Percentiles rank a stretch among this genome's conserved stretches.
These are phyloP conservation scores for Penicillium antarcticum DNA, from an alignment of 495 filamentous ascomycete species.

Conservation along the genomic window DNA sequence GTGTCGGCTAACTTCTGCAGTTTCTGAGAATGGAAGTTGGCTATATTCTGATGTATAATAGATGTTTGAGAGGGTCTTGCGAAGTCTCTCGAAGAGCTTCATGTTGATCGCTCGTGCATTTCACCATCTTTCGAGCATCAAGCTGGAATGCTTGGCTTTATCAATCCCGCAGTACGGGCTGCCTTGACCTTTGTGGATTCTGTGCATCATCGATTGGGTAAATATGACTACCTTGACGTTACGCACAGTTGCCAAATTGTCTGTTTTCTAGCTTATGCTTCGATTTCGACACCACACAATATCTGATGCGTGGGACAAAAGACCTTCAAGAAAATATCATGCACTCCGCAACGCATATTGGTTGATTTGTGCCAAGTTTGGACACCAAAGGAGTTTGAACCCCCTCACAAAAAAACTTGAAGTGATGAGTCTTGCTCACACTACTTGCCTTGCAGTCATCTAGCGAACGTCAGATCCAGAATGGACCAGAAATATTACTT, in stretches of 20 bases:
- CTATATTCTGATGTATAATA: neutral
- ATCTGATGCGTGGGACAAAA: no score
- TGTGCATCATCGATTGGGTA: neutral
- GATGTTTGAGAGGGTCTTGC: neutral
- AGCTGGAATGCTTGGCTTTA: neutral
- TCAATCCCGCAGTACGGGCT: neutral
- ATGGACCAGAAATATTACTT: neutral
- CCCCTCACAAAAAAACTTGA: no score
- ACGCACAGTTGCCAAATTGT: neutral
- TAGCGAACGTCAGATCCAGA: no score
- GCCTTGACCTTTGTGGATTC: neutral
- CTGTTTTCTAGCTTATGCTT: no score
- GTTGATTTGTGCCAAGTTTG: no score
- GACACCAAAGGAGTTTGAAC: no score
- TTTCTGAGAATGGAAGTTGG: neutral
- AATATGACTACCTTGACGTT: slow-evolving; percentile 1
- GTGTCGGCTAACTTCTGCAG: neutral
- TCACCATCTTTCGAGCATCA: neutral
- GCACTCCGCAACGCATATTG: no score
- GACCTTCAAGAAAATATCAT: no score
- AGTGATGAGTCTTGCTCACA: no score
- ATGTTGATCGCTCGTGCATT: neutral
- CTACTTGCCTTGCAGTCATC: no score
- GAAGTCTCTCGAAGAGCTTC: slow-evolving; percentile 3
- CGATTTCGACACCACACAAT: no score